phyloP scores from a whole-genome alignment of 306 rosid genomes.

The Gillenia trifoliata region DNA sequence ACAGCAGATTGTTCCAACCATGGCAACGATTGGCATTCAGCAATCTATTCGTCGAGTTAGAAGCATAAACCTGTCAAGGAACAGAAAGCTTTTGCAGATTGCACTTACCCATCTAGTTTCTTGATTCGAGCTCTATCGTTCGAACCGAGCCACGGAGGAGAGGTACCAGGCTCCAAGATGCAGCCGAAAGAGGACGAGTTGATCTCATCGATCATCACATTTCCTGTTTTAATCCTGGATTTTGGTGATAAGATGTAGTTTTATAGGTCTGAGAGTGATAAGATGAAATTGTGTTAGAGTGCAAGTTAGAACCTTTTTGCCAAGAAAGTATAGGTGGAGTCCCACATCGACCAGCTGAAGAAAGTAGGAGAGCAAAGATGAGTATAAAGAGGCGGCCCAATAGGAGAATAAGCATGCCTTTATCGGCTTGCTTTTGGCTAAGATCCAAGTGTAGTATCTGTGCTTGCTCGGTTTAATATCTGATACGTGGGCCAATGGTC shows the following conservation, averaged over 20 bases:
- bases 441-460: conserved; percentile 8
- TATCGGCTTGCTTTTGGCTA: conserved; percentile 12
- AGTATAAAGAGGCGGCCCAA: background rate
- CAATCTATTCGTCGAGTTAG: background rate
- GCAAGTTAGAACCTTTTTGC: too few species aligned
- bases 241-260: background rate
- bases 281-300: too few species aligned
- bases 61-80: background rate
- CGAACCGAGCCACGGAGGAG: background rate
- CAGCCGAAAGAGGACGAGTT: background rate
- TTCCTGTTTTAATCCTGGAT: background rate
- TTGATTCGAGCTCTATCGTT: background rate
- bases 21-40: background rate
- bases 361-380: background rate
- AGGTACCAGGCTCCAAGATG: background rate
- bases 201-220: background rate
- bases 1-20: background rate
- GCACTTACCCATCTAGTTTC: background rate
- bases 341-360: background rate
- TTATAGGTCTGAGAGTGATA: background rate
- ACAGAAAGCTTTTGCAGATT: background rate
- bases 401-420: accelerated
- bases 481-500: background rate
- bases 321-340: background rate
- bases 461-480: conserved; percentile 7